These are phyloP conservation scores for Neophaeococcomyces mojaviensis DNA, from an alignment of 2,329 filamentous ascomycete species.

Conservation along the genomic window DNA sequence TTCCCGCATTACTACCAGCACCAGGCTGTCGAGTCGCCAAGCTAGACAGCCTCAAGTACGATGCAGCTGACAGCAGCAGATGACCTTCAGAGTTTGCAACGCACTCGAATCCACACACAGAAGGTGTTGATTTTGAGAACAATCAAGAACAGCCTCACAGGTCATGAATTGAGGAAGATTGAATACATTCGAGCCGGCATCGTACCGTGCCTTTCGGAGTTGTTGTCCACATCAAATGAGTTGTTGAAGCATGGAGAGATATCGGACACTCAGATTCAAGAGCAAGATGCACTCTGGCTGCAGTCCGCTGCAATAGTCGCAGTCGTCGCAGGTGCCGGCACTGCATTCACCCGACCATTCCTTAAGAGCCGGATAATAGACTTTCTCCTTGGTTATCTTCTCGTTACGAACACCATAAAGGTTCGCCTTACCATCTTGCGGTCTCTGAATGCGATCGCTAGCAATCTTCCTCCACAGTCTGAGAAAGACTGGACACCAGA, in stretches of 20 bases:
- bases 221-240: conserved; percentile 27
- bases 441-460: conserved; percentile 63
- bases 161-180: conserved; percentile 81
- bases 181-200: conserved; percentile 64
- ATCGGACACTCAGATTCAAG: conserved; percentile 49
- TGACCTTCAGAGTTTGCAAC: too few relatives aligned
- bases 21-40: too few relatives aligned
- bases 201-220: conserved; percentile 45
- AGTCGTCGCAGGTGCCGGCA: conserved; percentile 76
- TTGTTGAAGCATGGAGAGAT: not conserved
- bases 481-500: conserved; percentile 44
- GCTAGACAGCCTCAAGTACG: too few relatives aligned
- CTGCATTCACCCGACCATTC: conserved; percentile 68
- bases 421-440: conserved; percentile 68
- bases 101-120: too few relatives aligned
- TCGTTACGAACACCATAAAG: conserved; percentile 51
- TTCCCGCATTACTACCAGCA: too few relatives aligned
- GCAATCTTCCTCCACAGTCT: conserved; percentile 53
- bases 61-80: too few relatives aligned
- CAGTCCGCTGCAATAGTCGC: conserved; percentile 80
- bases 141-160: conserved; percentile 84
- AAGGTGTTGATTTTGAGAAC: conserved; percentile 50
- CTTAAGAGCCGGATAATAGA: conserved; percentile 60
- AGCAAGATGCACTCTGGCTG: conserved; percentile 52
- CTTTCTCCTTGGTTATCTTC: conserved; percentile 65